Conservation (phyloP, 768 basidiomycete species). For the Suillus americanus region DNA sequence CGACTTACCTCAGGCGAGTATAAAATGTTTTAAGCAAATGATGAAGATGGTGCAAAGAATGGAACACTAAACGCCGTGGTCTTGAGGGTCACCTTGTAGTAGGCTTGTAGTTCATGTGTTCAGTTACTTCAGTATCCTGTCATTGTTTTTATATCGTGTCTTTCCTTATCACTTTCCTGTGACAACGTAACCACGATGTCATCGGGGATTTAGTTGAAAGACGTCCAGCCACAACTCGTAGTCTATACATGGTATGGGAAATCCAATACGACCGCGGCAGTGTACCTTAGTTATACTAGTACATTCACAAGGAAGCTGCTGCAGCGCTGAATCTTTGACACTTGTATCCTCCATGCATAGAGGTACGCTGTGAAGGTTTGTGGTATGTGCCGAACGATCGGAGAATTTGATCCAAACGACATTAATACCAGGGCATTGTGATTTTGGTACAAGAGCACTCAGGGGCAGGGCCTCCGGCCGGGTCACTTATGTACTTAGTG, state of each 20-base stretch:
- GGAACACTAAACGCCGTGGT: not conserved
- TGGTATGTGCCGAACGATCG: not conserved
- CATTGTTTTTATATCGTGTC: not conserved
- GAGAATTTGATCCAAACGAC: not conserved
- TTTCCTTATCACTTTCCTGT: not conserved
- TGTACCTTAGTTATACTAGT: not conserved
- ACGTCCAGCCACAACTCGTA: not conserved
- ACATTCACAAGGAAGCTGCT: too few species aligned
- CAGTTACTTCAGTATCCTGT: not conserved
- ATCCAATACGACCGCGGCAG: not conserved
- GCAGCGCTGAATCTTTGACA: too few species aligned
- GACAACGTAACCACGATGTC: not conserved
- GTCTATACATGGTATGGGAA: not conserved
- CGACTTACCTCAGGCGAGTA: not conserved
- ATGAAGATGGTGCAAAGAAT: not conserved
- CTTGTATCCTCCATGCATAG: not conserved
- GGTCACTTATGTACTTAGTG: not conserved
- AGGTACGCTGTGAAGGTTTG: not conserved
- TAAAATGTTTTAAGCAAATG: not conserved
- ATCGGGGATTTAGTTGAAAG: not conserved
- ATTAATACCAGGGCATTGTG: not conserved
- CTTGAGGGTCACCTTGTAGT: not conserved
- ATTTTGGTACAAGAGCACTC: not conserved
- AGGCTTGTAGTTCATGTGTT: not conserved
- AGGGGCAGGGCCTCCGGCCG: not conserved